A percentile compares a stretch with the other conserved stretches of the same genome.
These are phyloP conservation scores for Botryosphaeria agaves DNA, from an alignment of 2,329 filamentous ascomycete species.

Conservation along the genomic window DNA sequence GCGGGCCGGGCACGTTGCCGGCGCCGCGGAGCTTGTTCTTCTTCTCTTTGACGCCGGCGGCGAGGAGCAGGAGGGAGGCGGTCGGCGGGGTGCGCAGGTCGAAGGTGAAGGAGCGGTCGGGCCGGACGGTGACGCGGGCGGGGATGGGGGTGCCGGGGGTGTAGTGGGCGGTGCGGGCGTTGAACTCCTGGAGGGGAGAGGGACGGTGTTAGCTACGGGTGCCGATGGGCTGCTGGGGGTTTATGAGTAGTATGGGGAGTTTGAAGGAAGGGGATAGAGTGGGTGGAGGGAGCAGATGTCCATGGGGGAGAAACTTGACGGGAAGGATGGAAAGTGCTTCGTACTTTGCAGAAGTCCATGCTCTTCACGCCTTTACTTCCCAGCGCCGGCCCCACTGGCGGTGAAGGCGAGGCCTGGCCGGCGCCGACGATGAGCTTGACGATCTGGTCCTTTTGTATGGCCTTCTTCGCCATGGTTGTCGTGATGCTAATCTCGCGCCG, in stretches of 20 bases:
- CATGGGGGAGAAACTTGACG: constrained; percentile 1
- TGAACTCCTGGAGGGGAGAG: constrained; percentile 59
- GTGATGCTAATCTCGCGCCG: too few relatives aligned
- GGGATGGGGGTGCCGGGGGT: constrained; percentile 70
- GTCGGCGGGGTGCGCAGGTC: constrained; percentile 90
- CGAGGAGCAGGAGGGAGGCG: constrained; percentile 71
- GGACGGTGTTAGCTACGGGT: constrained; percentile 2
- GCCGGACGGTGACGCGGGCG: constrained; percentile 76
- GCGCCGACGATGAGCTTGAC: constrained; percentile 97
- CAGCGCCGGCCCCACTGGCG: constrained; percentile 87
- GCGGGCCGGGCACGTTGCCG: constrained; percentile 29
- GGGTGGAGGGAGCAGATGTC: too few relatives aligned
- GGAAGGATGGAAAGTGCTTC: constrained; percentile 4
- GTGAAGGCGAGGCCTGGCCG: constrained; percentile 85
- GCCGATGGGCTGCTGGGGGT: too few relatives aligned
- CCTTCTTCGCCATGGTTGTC: constrained; percentile 36
- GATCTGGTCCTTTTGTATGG: constrained; percentile 46
- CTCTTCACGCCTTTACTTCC: constrained; percentile 97
- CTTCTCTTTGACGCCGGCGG: constrained; percentile 57
- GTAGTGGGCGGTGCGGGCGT: constrained; percentile 80
- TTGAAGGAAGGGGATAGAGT: neutral
- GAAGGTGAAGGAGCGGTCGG: constrained; percentile 86
- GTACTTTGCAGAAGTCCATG: constrained; percentile 98
- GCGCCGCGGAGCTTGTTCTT: constrained; percentile 66
- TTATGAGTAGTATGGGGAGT: neutral